Percentiles rank a stretch among this genome's conserved stretches.
Evolutionary conservation across 805 yeast genomes (phyloP).

Genomic region (Sporopachydermia quercuum): DNA sequence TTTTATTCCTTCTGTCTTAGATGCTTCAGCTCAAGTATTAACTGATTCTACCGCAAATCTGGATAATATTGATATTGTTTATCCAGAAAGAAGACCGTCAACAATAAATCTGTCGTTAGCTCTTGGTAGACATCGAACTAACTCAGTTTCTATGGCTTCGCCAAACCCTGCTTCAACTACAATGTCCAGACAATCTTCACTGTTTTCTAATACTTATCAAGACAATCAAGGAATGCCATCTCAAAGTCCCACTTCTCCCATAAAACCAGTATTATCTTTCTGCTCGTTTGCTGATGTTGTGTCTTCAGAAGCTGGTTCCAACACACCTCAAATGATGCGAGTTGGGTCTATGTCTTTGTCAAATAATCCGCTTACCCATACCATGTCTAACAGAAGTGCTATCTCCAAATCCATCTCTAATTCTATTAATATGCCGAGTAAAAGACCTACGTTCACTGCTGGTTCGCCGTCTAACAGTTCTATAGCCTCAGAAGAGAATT

Average conservation of each 20-base stretch:
- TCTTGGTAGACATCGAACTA: constrained; percentile 16
- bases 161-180: constrained; percentile 1
- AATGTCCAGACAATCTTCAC: constrained; percentile 4
- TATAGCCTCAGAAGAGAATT: neutral
- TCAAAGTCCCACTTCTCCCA: neutral
- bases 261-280: constrained; percentile 24
- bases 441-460: neutral
- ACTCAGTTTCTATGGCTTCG: neutral
- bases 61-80: constrained; percentile 57
- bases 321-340: constrained; percentile 14
- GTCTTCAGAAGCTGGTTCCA: constrained; percentile 40
- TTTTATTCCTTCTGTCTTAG: constrained; percentile 68
- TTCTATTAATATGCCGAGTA: neutral
- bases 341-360: neutral
- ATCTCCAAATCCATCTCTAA: constrained; percentile 1
- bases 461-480: neutral
- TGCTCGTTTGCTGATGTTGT: constrained; percentile 74
- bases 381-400: neutral
- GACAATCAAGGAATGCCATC: neutral
- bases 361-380: constrained; percentile 4
- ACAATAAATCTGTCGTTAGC: constrained; percentile 31
- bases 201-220: neutral
- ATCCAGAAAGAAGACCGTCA: constrained; percentile 42
- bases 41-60: constrained; percentile 42
- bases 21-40: constrained; percentile 55